Base-by-base conservation (phyloP, 2,329 filamentous ascomycete species). In the Cladophialophora immunda region DNA sequence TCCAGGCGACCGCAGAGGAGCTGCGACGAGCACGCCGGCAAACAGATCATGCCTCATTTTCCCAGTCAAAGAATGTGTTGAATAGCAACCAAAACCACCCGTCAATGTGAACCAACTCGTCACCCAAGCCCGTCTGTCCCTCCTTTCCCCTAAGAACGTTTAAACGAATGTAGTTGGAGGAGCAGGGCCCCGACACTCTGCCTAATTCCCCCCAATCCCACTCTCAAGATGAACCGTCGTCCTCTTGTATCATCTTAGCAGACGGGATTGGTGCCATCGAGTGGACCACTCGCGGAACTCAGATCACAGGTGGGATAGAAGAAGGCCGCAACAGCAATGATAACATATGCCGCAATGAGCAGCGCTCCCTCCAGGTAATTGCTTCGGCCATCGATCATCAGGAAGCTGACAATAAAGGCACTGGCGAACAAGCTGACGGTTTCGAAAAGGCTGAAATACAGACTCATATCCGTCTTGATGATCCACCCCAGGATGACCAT, bases 401-500 rank as follows among this genome's bases (percentile, higher is more conserved):
- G 81, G 76, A 95, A 96, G 79, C 94, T 95, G 79, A 94, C 92
- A 69, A 96, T 93, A 70, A 96, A 89, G 7, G 93, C 89, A 59
- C 89, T 91, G 59, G 94, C 88, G 78, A 96, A 96, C 74, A 96
- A 86, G 64, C 90, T 92, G 25, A 95, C 91, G 0, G 92, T 96
- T 84, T 96, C 92, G 78, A 96, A 97, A 57, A 93, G 85, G 67
- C 92, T 92, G 78, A 96, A 96, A 81, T 94, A 93, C 36, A 96
- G 84, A 30, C 90, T 86, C 89, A 92, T 91, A n/a, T 89, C 83
- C 67, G 85, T 86, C 68, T 84, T 79, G 77, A 91, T 85, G 67
- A 84, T 85, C 90, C 90, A 92, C n/a, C 89, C 90, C 22, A 92
- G 81, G 27, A 92, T 87, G 34, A 92, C 89, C 34, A 91, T 84